phyloP scores from a whole-genome alignment of 2,329 filamentous ascomycete species.

The Neonectria neomacrospora region DNA sequence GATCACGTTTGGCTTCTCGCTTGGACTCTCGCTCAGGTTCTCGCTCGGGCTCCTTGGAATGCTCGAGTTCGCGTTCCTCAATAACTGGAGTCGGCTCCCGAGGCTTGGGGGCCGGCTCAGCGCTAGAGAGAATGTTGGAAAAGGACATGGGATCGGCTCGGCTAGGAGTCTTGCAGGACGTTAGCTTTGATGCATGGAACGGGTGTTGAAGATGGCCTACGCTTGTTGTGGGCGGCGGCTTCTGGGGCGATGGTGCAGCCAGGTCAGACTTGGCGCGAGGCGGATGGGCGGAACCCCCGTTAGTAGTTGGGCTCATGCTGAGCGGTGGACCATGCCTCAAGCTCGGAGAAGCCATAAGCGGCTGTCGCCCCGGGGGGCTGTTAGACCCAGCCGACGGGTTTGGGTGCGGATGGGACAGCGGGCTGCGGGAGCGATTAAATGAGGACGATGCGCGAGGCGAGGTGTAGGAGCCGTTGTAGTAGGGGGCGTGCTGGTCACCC shows the following conservation, averaged over 20 bases:
- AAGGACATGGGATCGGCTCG: slow-evolving; percentile 94
- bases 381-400: slow-evolving; percentile 56
- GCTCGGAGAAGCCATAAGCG: slow-evolving; percentile 61
- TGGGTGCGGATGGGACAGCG: slow-evolving; percentile 61
- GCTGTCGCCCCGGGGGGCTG: slow-evolving; percentile 55
- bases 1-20: slow-evolving; percentile 28
- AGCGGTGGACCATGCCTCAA: slow-evolving; percentile 56
- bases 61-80: slow-evolving; percentile 41
- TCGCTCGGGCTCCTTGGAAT: slow-evolving; percentile 36
- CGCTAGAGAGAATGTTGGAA: slow-evolving; percentile 89
- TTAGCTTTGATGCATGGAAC: slow-evolving; percentile 29
- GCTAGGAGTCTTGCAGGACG: slow-evolving; percentile 68
- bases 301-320: slow-evolving; percentile 52
- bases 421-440: slow-evolving; percentile 61
- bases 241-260: slow-evolving; percentile 53
- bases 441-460: slow-evolving; percentile 58
- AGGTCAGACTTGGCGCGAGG: slow-evolving; percentile 54
- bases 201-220: slow-evolving; percentile 44
- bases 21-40: slow-evolving; percentile 48
- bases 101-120: slow-evolving; percentile 71
- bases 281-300: slow-evolving; percentile 53
- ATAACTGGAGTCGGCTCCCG: slow-evolving; percentile 58
- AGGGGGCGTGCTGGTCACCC: slow-evolving; percentile 57
- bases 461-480: slow-evolving; percentile 62
- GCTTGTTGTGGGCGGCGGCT: slow-evolving; percentile 51